Conservation (phyloP, 2,329 filamentous ascomycete genomes). For the Fusarium sp. region DNA sequence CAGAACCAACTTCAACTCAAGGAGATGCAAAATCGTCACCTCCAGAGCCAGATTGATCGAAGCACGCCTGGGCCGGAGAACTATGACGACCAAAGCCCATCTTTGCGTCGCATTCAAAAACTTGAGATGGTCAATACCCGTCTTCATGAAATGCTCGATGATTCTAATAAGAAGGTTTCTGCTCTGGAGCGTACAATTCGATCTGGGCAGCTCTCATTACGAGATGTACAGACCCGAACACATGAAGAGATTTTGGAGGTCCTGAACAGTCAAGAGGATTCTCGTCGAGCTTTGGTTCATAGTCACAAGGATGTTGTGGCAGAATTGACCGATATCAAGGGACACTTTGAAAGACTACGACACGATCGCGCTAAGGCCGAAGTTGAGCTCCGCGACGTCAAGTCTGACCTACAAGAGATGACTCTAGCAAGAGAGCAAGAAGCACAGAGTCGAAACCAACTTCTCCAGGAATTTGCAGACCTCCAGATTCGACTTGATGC, state of each 20-base stretch:
- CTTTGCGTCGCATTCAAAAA: constrained; percentile 84
- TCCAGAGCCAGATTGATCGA: constrained; percentile 87
- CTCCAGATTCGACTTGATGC: constrained; percentile 92
- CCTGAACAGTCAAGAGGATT: constrained; percentile 92
- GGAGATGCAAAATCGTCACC: constrained; percentile 94
- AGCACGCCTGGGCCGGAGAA: constrained; percentile 72
- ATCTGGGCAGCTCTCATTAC: constrained; percentile 86
- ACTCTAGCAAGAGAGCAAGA: constrained; percentile 85
- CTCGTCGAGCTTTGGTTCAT: constrained; percentile 82
- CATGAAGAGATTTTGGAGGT: constrained; percentile 95
- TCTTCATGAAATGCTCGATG: constrained; percentile 93
- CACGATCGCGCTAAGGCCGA: constrained; percentile 83
- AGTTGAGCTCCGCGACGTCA: constrained; percentile 86
- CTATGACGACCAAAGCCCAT: constrained; percentile 83
- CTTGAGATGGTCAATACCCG: constrained; percentile 92
- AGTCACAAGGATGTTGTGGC: constrained; percentile 87
- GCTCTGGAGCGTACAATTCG: constrained; percentile 87
- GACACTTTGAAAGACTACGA: constrained; percentile 87
- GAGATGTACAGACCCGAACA: constrained; percentile 91
- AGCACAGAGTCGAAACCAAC: constrained; percentile 84
- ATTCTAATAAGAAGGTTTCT: constrained; percentile 92
- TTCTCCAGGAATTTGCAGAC: constrained; percentile 92
- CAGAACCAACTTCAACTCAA: constrained; percentile 94
- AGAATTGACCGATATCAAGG: constrained; percentile 88
- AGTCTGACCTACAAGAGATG: constrained; percentile 86